Conservation (phyloP, 2,329 filamentous ascomycete species). For the Ophiocordyceps camponoti-rufipedis region DNA sequence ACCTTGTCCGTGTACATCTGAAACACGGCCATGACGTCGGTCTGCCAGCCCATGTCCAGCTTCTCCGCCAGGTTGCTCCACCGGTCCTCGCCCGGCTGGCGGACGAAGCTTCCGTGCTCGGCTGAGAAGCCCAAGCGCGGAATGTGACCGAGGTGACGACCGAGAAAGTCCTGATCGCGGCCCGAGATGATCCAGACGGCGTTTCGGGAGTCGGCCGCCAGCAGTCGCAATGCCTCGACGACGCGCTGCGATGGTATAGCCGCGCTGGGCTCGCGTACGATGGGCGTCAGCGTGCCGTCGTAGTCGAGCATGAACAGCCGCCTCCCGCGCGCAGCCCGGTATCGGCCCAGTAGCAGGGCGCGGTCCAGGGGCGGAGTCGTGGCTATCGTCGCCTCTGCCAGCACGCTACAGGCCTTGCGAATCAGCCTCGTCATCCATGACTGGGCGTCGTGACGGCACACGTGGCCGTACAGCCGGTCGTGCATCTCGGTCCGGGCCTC, state of each 20-base stretch:
- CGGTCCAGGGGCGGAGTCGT: constrained; percentile 72
- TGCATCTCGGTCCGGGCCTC: constrained; percentile 53
- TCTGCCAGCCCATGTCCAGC: constrained; percentile 85
- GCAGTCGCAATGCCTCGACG: constrained; percentile 57
- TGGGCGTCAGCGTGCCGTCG: constrained; percentile 88
- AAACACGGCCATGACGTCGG: constrained; percentile 68
- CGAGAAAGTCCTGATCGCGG: constrained; percentile 78
- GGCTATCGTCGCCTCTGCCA: constrained; percentile 57
- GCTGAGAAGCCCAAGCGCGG: constrained; percentile 79
- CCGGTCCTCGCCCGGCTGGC: constrained; percentile 52
- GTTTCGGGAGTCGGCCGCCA: constrained; percentile 68
- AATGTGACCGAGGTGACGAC: constrained; percentile 86
- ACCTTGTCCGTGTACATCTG: constrained; percentile 77
- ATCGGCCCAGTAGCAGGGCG: constrained; percentile 51
- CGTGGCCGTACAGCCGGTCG: constrained; percentile 59
- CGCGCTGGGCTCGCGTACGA: constrained; percentile 77
- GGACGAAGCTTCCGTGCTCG: constrained; percentile 92
- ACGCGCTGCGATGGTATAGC: constrained; percentile 77
- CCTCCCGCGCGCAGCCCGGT: constrained; percentile 48
- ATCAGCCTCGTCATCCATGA: constrained; percentile 71
- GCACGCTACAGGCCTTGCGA: constrained; percentile 59
- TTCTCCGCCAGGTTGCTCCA: constrained; percentile 85
- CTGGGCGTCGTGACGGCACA: constrained; percentile 72
- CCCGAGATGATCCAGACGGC: constrained; percentile 98
- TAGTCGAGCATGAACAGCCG: constrained; percentile 98